Percentiles rank a stretch among this genome's conserved stretches.
These are phyloP conservation scores for Aspergillus affinis DNA, from an alignment of 495 filamentous ascomycete species.

Conservation along the genomic window DNA sequence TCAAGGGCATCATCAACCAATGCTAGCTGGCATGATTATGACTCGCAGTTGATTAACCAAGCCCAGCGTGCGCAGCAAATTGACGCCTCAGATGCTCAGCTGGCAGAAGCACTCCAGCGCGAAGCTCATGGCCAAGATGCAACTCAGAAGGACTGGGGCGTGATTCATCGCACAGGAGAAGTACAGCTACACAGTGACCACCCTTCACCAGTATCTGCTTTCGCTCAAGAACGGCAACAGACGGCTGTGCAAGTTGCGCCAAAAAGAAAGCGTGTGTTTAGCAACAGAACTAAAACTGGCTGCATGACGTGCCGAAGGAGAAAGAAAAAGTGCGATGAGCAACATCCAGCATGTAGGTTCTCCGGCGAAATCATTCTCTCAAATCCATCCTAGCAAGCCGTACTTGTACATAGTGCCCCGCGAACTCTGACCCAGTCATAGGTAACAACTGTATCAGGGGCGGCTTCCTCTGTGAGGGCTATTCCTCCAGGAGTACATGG, in stretches of 20 bases:
- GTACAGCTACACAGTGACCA: conserved; percentile 34
- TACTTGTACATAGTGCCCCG: conserved; percentile 2
- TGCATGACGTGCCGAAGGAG: conserved; percentile 92
- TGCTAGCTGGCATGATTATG: conserved; percentile 43
- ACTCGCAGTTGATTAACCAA: conserved; percentile 41
- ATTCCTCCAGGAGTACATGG: conserved; percentile 76
- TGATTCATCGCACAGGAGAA: conserved; percentile 33
- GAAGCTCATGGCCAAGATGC: conserved; percentile 44
- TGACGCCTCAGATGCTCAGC: conserved; percentile 50
- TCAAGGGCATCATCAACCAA: conserved; percentile 30
- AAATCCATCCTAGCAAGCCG: background rate
- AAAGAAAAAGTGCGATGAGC: conserved; percentile 99
- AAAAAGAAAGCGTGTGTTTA: conserved; percentile 86
- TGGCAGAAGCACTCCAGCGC: conserved; percentile 52
- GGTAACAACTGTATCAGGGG: conserved; percentile 92
- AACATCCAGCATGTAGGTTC: conserved; percentile 82
- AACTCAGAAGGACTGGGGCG: conserved; percentile 30
- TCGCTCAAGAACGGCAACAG: conserved; percentile 39
- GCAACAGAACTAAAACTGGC: conserved; percentile 95
- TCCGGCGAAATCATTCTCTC: background rate
- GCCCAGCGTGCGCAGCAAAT: conserved; percentile 48
- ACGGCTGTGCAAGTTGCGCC: conserved; percentile 63
- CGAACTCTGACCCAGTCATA: conserved; percentile 31
- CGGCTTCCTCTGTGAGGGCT: conserved; percentile 92
- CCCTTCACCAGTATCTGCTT: conserved; percentile 33